Evolutionary conservation across 805 yeast species (phyloP).

Genomic region (Novakomyces olei): DNA sequence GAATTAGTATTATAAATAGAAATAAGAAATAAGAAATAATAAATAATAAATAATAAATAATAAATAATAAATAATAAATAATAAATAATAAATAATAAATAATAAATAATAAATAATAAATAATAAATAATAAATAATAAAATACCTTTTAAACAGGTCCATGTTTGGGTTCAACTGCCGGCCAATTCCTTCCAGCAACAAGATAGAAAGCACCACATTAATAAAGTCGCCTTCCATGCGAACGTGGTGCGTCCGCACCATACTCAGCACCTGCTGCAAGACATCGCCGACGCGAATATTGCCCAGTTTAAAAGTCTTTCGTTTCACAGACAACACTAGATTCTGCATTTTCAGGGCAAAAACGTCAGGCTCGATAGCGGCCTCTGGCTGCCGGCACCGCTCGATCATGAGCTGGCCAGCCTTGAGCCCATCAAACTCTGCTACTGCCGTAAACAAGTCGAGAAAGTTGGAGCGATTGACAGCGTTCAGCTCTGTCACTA

Average conservation of each 20-base stretch:
- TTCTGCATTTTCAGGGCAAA: conserved; percentile 75
- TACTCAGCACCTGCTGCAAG: conserved; percentile 59
- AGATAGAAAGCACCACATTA: conserved; percentile 81
- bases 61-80: too few species aligned
- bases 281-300: conserved; percentile 81
- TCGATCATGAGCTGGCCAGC: conserved; percentile 95
- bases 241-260: conserved; percentile 89
- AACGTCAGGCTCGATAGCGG: conserved; percentile 62
- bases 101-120: too few species aligned
- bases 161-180: conserved; percentile 79
- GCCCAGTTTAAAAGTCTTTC: conserved; percentile 79
- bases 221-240: conserved; percentile 95
- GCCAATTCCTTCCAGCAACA: conserved; percentile 84
- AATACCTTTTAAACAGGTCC: conserved; percentile 76
- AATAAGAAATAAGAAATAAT: too few species aligned
- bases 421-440: conserved; percentile 77
- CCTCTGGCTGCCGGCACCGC: conserved; percentile 82
- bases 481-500: conserved; percentile 71
- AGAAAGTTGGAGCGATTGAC: conserved; percentile 64
- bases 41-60: too few species aligned
- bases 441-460: conserved; percentile 67
- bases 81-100: too few species aligned
- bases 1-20: too few species aligned
- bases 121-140: too few species aligned
- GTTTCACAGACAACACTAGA: conserved; percentile 57